These are phyloP conservation scores for Cyathus striatus DNA, from an alignment of 768 basidiomycete genomes.

Conservation along the genomic window DNA sequence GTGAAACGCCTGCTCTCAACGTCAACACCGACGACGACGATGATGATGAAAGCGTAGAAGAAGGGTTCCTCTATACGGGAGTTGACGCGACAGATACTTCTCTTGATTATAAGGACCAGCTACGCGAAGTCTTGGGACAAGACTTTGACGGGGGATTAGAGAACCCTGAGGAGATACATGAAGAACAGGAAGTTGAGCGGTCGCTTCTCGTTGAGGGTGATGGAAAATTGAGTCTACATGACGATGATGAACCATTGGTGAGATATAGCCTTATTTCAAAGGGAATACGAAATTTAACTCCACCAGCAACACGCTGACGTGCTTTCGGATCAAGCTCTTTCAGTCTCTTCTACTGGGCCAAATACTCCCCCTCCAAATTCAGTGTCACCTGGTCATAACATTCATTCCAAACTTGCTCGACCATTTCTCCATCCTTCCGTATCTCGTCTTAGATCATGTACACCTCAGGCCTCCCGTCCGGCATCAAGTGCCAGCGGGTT, in stretches of 20 bases:
- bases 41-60: slow-evolving; percentile 49
- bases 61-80: slow-evolving; percentile 70
- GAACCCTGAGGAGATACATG: slow-evolving; percentile 30
- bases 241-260: slow-evolving; percentile 24
- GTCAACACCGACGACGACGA: slow-evolving; percentile 21
- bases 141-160: slow-evolving; percentile 51
- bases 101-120: slow-evolving; percentile 58
- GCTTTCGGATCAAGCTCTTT: slow-evolving; percentile 30
- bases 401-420: slow-evolving; percentile 38
- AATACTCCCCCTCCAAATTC: slow-evolving; percentile 33
- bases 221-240: slow-evolving; percentile 10
- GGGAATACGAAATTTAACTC: slow-evolving; percentile 5
- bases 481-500: slow-evolving; percentile 37
- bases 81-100: slow-evolving; percentile 48
- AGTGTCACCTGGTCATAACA: slow-evolving; percentile 27
- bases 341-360: slow-evolving; percentile 29
- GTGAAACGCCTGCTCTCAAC: no score
- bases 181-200: slow-evolving; percentile 42
- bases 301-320: slow-evolving; percentile 27
- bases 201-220: no score
- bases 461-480: slow-evolving; percentile 39
- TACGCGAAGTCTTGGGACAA: slow-evolving; percentile 68
- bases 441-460: slow-evolving; percentile 73
- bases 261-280: slow-evolving; percentile 7
- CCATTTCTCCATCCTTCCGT: slow-evolving; percentile 71